Evolutionary conservation across 2,329 filamentous ascomycete genomes (phyloP).

Genomic region (Ophiocordyceps robertsii): DNA sequence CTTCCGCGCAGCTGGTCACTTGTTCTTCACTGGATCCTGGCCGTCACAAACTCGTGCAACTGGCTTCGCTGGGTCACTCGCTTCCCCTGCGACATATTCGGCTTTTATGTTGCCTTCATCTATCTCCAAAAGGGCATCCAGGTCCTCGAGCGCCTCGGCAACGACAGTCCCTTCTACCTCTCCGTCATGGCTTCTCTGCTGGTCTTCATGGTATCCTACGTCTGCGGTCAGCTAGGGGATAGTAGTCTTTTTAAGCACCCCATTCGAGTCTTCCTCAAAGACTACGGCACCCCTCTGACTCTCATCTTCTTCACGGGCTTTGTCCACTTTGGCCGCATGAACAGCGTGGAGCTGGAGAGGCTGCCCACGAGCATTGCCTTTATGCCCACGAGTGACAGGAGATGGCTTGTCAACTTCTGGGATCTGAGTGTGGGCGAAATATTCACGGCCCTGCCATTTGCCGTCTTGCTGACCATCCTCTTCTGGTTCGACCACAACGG

Average conservation of each 20-base stretch:
- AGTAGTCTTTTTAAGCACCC: slow-evolving; percentile 62
- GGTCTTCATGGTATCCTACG: slow-evolving; percentile 64
- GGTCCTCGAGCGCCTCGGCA: slow-evolving; percentile 64
- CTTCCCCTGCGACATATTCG: slow-evolving; percentile 88
- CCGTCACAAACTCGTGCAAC: slow-evolving; percentile 77
- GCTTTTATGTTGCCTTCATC: slow-evolving; percentile 86
- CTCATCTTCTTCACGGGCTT: slow-evolving; percentile 85
- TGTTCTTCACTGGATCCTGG: slow-evolving; percentile 72
- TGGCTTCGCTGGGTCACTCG: slow-evolving; percentile 78
- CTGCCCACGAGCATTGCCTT: slow-evolving; percentile 69
- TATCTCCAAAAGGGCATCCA: slow-evolving; percentile 87
- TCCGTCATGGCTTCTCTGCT: slow-evolving; percentile 65
- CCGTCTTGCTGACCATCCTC: slow-evolving; percentile 65
- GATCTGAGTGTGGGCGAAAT: slow-evolving; percentile 58
- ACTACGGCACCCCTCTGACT: slow-evolving; percentile 75
- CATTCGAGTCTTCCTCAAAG: slow-evolving; percentile 71
- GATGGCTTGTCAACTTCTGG: slow-evolving; percentile 77
- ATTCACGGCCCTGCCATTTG: slow-evolving; percentile 80
- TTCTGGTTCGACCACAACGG: slow-evolving; percentile 89
- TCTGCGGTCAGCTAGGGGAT: slow-evolving; percentile 57
- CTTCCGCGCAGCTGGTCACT: slow-evolving; percentile 53
- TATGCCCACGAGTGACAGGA: slow-evolving; percentile 57
- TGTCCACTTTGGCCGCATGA: slow-evolving; percentile 75
- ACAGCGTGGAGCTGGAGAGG: slow-evolving; percentile 50
- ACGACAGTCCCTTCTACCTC: slow-evolving; percentile 57